phyloP scores from a whole-genome alignment of 2,329 filamentous ascomycete species.

The Nothopassalora personata region DNA sequence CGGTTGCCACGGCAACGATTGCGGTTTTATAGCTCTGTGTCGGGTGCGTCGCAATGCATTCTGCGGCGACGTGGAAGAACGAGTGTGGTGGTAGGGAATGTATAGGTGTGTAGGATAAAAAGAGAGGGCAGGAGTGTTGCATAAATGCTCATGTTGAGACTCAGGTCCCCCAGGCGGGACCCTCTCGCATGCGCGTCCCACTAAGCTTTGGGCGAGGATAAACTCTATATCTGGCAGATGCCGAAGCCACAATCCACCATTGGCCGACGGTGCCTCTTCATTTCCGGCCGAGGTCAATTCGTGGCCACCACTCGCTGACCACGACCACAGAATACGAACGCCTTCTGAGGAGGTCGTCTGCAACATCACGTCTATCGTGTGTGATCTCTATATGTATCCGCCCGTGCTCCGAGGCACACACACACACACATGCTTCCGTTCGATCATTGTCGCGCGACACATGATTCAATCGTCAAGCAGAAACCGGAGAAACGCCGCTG shows the following conservation, averaged over 20 bases:
- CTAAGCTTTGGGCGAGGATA: background rate
- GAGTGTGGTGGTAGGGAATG: constrained; percentile 2
- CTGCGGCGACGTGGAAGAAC: background rate
- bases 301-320: background rate
- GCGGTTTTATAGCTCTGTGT: background rate
- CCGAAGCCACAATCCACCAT: background rate
- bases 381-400: background rate
- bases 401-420: background rate
- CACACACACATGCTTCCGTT: background rate
- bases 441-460: background rate
- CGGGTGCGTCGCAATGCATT: background rate
- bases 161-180: background rate
- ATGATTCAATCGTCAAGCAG: constrained; percentile 51
- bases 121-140: background rate
- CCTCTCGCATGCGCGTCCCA: background rate
- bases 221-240: background rate
- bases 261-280: background rate
- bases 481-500: constrained; percentile 70
- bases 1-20: background rate
- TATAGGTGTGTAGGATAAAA: background rate
- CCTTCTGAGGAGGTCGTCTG: background rate
- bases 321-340: background rate
- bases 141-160: background rate
- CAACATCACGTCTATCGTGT: background rate
- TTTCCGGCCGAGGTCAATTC: background rate